A percentile compares a stretch with the other conserved stretches of the same genome.
phyloP scores from a whole-genome alignment of 2,329 filamentous ascomycete genomes.

The Arthrocladium fulminans region DNA sequence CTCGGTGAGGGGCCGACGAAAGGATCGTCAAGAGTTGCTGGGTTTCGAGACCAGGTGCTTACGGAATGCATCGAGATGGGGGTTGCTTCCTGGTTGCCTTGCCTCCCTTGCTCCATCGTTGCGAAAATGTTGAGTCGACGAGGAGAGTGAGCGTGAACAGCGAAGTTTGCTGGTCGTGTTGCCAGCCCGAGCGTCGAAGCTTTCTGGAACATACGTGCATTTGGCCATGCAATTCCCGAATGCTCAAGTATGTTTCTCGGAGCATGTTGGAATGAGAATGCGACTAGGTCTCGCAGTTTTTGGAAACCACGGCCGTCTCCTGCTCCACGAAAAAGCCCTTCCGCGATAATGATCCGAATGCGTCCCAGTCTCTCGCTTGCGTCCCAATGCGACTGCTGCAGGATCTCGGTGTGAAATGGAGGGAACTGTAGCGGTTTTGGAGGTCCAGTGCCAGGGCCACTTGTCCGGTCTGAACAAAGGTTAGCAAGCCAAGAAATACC shows the following conservation, averaged over 20 bases:
- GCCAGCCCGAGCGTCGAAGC: conserved; percentile 18
- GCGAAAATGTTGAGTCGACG: conserved; percentile 27
- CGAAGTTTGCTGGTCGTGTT: conserved; percentile 39
- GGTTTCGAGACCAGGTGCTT: conserved; percentile 16
- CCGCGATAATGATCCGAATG: conserved; percentile 67
- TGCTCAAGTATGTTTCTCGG: conserved; percentile 64
- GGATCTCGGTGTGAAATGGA: conserved; percentile 57
- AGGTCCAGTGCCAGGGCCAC: not conserved
- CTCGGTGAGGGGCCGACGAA: conserved; percentile 4
- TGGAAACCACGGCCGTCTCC: conserved; percentile 49
- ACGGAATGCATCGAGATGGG: not conserved
- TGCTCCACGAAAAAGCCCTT: conserved; percentile 47
- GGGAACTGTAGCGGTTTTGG: conserved; percentile 56
- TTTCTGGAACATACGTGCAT: conserved; percentile 54
- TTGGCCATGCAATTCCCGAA: conserved; percentile 72
- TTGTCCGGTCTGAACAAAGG: not conserved
- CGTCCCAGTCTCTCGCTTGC: conserved; percentile 62
- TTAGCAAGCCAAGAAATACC: too few relatives aligned
- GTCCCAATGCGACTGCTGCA: conserved; percentile 63
- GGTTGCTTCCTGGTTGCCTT: not conserved
- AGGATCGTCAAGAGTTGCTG: conserved; percentile 4
- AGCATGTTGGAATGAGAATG: conserved; percentile 79
- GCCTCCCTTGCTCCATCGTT: conserved; percentile 20
- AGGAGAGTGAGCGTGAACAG: conserved; percentile 58
- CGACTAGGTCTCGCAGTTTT: conserved; percentile 61